Conservation (phyloP, 352 stramenopile species). For the Globisporangium lucens region DNA sequence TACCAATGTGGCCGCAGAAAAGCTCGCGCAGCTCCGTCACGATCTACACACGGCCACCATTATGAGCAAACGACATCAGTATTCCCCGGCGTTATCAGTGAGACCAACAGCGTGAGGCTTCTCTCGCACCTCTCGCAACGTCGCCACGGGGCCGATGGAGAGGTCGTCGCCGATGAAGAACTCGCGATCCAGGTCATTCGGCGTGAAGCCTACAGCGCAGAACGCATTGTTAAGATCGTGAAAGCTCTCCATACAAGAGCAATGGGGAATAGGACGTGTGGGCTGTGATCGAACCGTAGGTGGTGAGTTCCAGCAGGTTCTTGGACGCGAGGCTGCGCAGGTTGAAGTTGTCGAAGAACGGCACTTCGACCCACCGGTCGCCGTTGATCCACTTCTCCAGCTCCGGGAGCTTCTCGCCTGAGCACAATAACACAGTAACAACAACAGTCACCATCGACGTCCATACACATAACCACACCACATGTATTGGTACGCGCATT, state of each 20-base stretch:
- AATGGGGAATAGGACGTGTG: not conserved
- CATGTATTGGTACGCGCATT: not conserved
- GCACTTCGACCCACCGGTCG: constrained; percentile 78
- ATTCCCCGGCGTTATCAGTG: too few species aligned
- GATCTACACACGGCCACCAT: constrained; percentile 26
- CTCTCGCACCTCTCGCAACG: constrained; percentile 48
- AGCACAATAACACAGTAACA: not conserved
- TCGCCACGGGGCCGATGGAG: constrained; percentile 77
- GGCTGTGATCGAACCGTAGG: constrained; percentile 43
- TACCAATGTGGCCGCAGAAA: constrained; percentile 96
- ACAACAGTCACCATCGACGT: not conserved
- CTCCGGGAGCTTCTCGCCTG: constrained; percentile 79
- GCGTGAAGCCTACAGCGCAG: constrained; percentile 77
- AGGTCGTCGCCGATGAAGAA: constrained; percentile 92
- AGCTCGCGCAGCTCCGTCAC: constrained; percentile 91
- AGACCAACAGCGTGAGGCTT: not conserved
- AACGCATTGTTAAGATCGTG: not conserved
- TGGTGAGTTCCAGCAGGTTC: constrained; percentile 80
- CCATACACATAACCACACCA: not conserved
- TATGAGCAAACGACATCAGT: too few species aligned
- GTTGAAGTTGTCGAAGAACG: constrained; percentile 89
- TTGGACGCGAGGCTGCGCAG: constrained; percentile 76
- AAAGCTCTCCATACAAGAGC: not conserved
- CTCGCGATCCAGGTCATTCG: constrained; percentile 86
- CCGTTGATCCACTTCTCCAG: constrained; percentile 84